phyloP scores from a whole-genome alignment of 1,284 basidiomycete genomes.

The Taiwanofungus camphoratus region DNA sequence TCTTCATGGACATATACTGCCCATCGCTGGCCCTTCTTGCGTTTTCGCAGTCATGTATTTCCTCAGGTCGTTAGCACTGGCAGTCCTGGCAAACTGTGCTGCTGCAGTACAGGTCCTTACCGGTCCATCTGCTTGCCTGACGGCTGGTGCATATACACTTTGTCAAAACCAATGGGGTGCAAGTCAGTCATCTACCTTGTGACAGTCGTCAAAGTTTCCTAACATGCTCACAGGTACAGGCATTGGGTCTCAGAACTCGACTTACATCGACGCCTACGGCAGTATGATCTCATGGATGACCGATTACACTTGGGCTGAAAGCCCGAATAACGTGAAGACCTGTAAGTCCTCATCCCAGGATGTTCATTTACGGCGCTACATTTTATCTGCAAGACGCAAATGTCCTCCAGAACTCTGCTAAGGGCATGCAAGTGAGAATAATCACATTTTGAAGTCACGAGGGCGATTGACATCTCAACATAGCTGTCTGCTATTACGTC shows the following conservation, averaged over 20 bases:
- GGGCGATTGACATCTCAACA: not conserved
- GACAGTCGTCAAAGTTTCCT: not conserved
- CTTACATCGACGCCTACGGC: slow-evolving; percentile 36
- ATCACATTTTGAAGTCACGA: not conserved
- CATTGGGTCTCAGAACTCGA: slow-evolving; percentile 45
- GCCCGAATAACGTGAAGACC: slow-evolving; percentile 49
- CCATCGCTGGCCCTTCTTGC: no score
- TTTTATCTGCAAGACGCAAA: slow-evolving; percentile 37
- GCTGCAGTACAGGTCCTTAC: slow-evolving; percentile 32
- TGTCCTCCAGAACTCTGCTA: slow-evolving; percentile 37
- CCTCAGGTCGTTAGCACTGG: no score
- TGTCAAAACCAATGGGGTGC: slow-evolving; percentile 56
- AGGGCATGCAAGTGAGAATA: slow-evolving; percentile 39
- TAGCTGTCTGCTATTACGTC: slow-evolving; percentile 37
- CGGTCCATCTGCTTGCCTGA: slow-evolving; percentile 39
- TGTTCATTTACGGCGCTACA: not conserved
- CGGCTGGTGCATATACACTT: slow-evolving; percentile 43
- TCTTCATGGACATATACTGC: no score
- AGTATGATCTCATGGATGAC: slow-evolving; percentile 48
- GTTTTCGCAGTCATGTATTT: no score
- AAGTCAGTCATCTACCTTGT: slow-evolving; percentile 26
- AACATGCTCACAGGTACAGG: slow-evolving; percentile 31
- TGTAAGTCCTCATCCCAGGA: no score
- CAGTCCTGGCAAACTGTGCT: no score
- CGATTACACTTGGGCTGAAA: slow-evolving; percentile 49